Evolutionary conservation across 2,329 filamentous ascomycete species (phyloP), one percentile per base, ranked within the genome.

Genomic region (Davidsoniella eucalypti): DNA sequence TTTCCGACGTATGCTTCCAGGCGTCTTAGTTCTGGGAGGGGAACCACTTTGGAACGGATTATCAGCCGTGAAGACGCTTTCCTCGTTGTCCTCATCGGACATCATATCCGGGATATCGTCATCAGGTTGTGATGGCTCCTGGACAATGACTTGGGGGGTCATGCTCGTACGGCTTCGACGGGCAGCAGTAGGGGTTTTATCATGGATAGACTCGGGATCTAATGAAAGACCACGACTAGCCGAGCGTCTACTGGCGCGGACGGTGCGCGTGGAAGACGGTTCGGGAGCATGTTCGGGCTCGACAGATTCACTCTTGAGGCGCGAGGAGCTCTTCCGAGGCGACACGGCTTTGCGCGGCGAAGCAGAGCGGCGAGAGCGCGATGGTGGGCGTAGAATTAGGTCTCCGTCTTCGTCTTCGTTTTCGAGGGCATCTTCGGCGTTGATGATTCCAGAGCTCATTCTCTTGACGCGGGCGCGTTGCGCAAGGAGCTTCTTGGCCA

Each of bases 21-120:
- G 66, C 25, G 69, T 68, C 61, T 68, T 69, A 25, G 70, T 64
- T 1, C 64, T 63, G 5, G 73, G 64, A 1, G 85, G 80, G 8
- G 85, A 82, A 39, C 87, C 83, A 60, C 84, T 85, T 63, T 96
- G 90, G 61, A 96, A 96, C 0, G 90, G 88, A 59, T 96, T 96
- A 49, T 95, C 87, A 57, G 81, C 75, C 1, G 83, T 87, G 64
- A 96, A 96, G 29, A 84, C 81, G 58, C 73, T 82, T 33, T 75
- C 73, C 5, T 73, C 71, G 38, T 68, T 65, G 18, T 62, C 61
- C 17, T 64, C 63, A 10, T 61, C 60, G 53, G 63, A 59, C 48
- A 52, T 36, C 38, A 49, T 42, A 50, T 55, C 56, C 66, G 67
- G 54, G 67, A 63, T 51, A 39, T 53, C 52, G 10, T 44, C 40